Base-by-base conservation (phyloP, 228 moss, liverwort and hornwort genomes). In the Sphagnum magellanicum region DNA sequence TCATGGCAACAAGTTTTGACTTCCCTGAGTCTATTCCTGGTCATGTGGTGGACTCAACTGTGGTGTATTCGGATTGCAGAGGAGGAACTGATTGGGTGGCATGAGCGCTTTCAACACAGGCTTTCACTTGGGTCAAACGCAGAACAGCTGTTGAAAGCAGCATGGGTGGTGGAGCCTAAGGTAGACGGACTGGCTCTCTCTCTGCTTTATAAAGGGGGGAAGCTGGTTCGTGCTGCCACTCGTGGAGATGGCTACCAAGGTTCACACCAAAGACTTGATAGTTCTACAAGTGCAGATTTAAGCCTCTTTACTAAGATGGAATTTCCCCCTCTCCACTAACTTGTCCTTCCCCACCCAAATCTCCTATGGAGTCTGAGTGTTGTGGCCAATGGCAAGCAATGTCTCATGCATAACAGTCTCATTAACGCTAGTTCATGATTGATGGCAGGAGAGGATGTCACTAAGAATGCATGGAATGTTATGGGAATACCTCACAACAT, bases 101-200 rank as follows among this genome's bases (percentile, higher is more conserved):
- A 90, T 81, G 77, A 92, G 73, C 88, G 80, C 61, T 79, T 95
- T 72, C 86, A 85, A 75, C 85, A 85, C 72, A 86, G 87, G 62
- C 81, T 92, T 49, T 83, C 69, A 67, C 75, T 74, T 67, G 71
- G 65, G 11, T 71, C 76, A 50, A 74, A 60, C 51, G 67, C 74
- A 59, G 70, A 72, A 69, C 74, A 74, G 53, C 66, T 66, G 59
- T 71, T 16, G n/a, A 46, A 65, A 59, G 65, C 72, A 67, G 78
- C 84, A 71, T 95, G 90, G 92, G 87, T 95, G 50, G 92, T 92
- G 75, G 94, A 95, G 76, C 94, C 94, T 16, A 95, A 95, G 83
- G 83, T 95, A 61, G 94, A 95, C 82, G 94, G 94, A 53, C 67
- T 95, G 76, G 94, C 94, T 63, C 90, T 95, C 53, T 80, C 94